Base-by-base conservation (phyloP, 2,329 filamentous ascomycete species). In the Cladosporium sp. region DNA sequence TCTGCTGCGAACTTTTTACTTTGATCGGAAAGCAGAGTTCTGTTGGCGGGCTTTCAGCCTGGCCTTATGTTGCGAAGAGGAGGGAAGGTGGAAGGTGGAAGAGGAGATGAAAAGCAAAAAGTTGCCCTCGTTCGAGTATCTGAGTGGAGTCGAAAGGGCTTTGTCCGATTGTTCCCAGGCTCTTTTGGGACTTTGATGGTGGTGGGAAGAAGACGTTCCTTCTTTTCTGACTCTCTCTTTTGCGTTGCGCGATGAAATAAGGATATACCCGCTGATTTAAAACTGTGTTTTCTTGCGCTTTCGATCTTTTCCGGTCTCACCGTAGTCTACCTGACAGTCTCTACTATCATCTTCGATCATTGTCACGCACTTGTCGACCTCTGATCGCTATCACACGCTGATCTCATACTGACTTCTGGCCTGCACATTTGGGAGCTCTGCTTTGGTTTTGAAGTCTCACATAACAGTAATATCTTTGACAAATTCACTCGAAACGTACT, bases 161-260 rank as follows among this genome's bases (percentile, higher is more conserved):
- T 49, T 49, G 49, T 54, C 49, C 18, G 8, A 28, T 54, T 32
- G 25, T 54, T 32, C 23, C n/a, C 26, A n/a, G 14, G 26, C 51
- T 54, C 21, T 18, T n/a, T 56, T 21, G 11, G 53, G n/a, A 34
- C 14, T 6, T 21, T 36, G 30, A 16, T 56, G n/a, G 11, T 21
- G 28, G 53, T 11, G 7, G 30, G n/a, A 56, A 21, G 28, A 28
- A 25, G 25, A 26, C n/a, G 25, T 51, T 56, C 34, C 25, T 14
- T 36, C 36, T 5, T 30, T 56, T 54, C 34, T 36, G 4, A 4
- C n/a, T 56, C 30, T 16, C 43, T 26, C 25, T 58, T 65, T 69
- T 64, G 49, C 46, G 43, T 36, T 61, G 43, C 58, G 58, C 43
- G 46, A 59, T 61, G 65, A 63, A 63, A 67, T 61, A 61, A 63